Evolutionary conservation across 495 filamentous ascomycete species (phyloP), one percentile per base, ranked within the genome.

Genomic region (Penicillium bovifimosum): DNA sequence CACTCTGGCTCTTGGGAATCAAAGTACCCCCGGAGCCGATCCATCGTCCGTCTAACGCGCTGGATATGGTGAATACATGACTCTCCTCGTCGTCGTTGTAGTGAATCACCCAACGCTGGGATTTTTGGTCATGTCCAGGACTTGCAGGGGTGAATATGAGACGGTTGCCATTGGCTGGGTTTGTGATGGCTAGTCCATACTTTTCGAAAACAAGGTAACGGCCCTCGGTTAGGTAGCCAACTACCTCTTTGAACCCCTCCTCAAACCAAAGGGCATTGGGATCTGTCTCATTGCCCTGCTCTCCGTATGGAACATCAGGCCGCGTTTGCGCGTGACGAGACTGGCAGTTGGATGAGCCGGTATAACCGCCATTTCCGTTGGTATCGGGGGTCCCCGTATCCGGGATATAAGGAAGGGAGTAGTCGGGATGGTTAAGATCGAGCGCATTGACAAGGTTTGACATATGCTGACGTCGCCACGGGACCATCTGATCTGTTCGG

Each of bases 401-500:
- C 0, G 77, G 78, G 10, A 80, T 46, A 2, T 40, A 14, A 0
- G 79, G 77, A 13, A 82, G 51, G 26, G 66, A 70, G 53, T 63
- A 70, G 45, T 82, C 75, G 0, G 79, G 76, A 47, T 77, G 61
- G 17, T 74, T 64, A 38, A 82, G 69, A 49, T 80, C 77, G 56
- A 82, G 68, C 11, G 79, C 79, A 32, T 74, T 76, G 47, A 76
- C 65, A 11, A 80, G 67, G 46, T 77, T 69, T 11, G 77, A 80
- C 79, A 82, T 82, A 61, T 80, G 74, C 3, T 63, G 59, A 1
- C 79, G 72, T 26, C 79, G 69, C 79, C 79, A 82, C 4, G 63
- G 50, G 0, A 72, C 70, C 70, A 82, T 79, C 55, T 80, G 65
- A 18, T 71, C 59, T 0, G 78, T 78, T 29, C 54, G 60, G 20